Base-by-base conservation (phyloP, 192 early-diverging fungal genomes). In the Coemansia sp. region DNA sequence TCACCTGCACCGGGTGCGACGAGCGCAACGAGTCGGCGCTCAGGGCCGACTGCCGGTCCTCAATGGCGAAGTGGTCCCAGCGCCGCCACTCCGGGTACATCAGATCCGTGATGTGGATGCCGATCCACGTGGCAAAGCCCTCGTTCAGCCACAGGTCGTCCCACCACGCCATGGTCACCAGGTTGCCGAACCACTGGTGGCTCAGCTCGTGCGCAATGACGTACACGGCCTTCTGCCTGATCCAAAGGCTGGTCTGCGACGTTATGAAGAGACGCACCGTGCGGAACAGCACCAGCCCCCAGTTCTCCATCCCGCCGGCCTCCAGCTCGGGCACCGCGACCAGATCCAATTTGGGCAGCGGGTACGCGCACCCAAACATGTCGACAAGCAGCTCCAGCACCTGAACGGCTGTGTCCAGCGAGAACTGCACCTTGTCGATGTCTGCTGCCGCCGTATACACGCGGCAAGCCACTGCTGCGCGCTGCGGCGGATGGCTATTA, bases 301-400 rank as follows among this genome's bases (percentile, higher is more conserved):
- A 95, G 87, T 95, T 95, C 84, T 94, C 92, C 93, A 94, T 94
- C 4, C 78, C 87, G n/a, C 93, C 93, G 29, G 91, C 88, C 60
- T 86, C 87, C 64, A 95, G 92, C 68, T 95, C 93, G 31, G 91
- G 91, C 29, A 95, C 86, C 18, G 93, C 93, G 18, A 95, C 85
- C 24, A 88, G 80, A 74, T 89, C 88, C 50, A 91, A 79, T 87
- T 91, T 90, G 15, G 92, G 89, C 39, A 95, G 80, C 13, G 93
- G 89, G 67, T 95, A 95, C 1, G 87, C 80, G 44, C 85, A 74
- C 69, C 87, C 88, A 68, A 93, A 95, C 81, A 73, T 61, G 15
- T 92, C 89, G 15, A 82, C 86, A 64, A 94, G 89, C 73, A 74
- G 88, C 75, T 95, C 93, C 8, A 95, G 78, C 46, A 85, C 85